A percentile compares a stretch with the other conserved stretches of the same genome.
phyloP scores from a whole-genome alignment of 495 filamentous ascomycete species.

The Neurospora terricola region DNA sequence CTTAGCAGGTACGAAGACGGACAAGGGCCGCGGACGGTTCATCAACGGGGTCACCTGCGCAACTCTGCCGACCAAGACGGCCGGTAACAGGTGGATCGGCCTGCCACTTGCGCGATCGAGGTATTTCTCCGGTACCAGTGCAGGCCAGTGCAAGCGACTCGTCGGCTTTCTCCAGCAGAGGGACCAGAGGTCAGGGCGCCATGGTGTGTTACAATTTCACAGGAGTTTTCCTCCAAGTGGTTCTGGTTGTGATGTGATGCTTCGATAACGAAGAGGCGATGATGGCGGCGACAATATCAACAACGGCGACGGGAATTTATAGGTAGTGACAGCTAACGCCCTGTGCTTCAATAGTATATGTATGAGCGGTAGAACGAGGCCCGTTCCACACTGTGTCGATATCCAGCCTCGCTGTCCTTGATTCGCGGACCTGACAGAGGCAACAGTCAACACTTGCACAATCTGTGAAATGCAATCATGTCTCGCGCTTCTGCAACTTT shows the following conservation, averaged over 20 bases:
- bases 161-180: neutral
- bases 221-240: neutral
- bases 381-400: no score
- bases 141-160: constrained; percentile 1
- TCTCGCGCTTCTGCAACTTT: neutral
- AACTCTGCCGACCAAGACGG: neutral
- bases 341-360: neutral
- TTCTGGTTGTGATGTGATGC: neutral
- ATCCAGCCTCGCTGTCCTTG: no score
- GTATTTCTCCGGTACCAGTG: constrained; percentile 19
- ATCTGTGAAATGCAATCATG: neutral
- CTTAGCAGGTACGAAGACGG: neutral
- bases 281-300: neutral
- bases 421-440: no score
- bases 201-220: neutral
- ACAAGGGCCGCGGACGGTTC: neutral
- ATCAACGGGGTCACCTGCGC: neutral
- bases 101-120: constrained; percentile 13
- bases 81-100: constrained; percentile 9
- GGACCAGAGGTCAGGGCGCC: neutral
- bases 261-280: neutral
- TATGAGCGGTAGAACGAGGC: neutral
- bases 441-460: no score
- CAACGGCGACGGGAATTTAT: neutral
- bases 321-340: neutral